Percentiles rank a stretch among this genome's conserved stretches.
phyloP scores from a whole-genome alignment of 1,284 basidiomycete species.

The Somion occarium region DNA sequence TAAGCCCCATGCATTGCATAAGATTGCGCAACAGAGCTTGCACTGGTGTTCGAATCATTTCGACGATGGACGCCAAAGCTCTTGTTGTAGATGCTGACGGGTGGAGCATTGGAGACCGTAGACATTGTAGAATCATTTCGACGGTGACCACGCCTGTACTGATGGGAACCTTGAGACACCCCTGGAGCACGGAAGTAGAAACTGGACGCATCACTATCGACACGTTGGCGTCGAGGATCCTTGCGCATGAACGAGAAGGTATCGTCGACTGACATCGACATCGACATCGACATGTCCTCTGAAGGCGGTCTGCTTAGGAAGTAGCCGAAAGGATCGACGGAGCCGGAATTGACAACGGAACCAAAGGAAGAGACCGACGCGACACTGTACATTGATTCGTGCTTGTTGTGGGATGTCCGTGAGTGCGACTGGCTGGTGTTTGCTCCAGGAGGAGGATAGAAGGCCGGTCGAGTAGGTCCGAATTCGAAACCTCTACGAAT shows the following conservation, averaged over 20 bases:
- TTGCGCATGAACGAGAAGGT: conserved; percentile 63
- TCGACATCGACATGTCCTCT: conserved; percentile 48
- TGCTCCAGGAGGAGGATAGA: conserved; percentile 52
- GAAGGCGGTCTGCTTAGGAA: conserved; percentile 51
- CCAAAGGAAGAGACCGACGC: conserved; percentile 82
- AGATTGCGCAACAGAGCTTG: conserved; percentile 46
- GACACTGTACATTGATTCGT: conserved; percentile 70
- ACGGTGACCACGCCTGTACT: conserved; percentile 37
- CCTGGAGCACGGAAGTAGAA: conserved; percentile 60
- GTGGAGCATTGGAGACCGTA: conserved; percentile 47
- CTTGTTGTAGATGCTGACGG: conserved; percentile 66
- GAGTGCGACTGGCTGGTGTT: conserved; percentile 12
- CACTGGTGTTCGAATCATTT: conserved; percentile 46
- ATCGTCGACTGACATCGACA: conserved; percentile 62
- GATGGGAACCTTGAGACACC: conserved; percentile 21
- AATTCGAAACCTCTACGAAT: conserved; percentile 73
- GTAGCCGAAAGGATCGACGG: conserved; percentile 73
- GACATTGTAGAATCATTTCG: conserved; percentile 41
- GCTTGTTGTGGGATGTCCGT: conserved; percentile 36
- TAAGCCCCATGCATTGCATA: conserved; percentile 47
- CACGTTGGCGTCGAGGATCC: conserved; percentile 41
- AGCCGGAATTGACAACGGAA: conserved; percentile 56
- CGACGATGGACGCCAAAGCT: conserved; percentile 44
- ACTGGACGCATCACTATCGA: conserved; percentile 74
- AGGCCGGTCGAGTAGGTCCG: conserved; percentile 50